phyloP scores from a whole-genome alignment of 2,329 filamentous ascomycete species.

The Ceratocystis destructans region DNA sequence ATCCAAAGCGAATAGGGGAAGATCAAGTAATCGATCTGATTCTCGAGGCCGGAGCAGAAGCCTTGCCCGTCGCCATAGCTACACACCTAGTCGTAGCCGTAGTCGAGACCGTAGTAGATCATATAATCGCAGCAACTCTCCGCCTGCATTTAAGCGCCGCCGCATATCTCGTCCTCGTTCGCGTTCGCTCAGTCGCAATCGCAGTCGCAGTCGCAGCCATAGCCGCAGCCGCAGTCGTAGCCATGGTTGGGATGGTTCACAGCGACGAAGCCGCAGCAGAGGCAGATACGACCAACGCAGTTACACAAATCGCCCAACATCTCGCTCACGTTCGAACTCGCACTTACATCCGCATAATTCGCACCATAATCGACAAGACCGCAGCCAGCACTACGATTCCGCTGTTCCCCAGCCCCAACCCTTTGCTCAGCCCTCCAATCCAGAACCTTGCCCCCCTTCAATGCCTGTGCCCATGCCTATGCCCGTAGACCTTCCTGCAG shows the following conservation, averaged over 20 bases:
- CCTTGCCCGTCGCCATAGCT: constrained; percentile 22
- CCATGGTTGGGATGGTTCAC: constrained; percentile 19
- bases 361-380: neutral
- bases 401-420: constrained; percentile 13
- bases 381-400: neutral
- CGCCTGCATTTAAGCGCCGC: constrained; percentile 8
- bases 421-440: neutral
- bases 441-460: neutral
- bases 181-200: neutral
- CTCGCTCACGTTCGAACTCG: constrained; percentile 19
- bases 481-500: constrained; percentile 19
- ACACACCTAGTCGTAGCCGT: constrained; percentile 26
- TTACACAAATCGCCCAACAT: constrained; percentile 19
- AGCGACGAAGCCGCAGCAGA: neutral
- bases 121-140: neutral
- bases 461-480: neutral
- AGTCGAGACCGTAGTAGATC: constrained; percentile 18
- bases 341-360: constrained; percentile 20
- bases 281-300: constrained; percentile 1
- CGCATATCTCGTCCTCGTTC: constrained; percentile 9
- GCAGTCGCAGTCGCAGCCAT: constrained; percentile 18
- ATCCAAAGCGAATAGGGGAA: constrained; percentile 29
- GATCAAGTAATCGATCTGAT: constrained; percentile 24
- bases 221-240: constrained; percentile 21
- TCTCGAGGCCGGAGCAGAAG: constrained; percentile 25